These are phyloP conservation scores for Diplodia intermedia DNA, from an alignment of 2,329 filamentous ascomycete species.

Conservation along the genomic window DNA sequence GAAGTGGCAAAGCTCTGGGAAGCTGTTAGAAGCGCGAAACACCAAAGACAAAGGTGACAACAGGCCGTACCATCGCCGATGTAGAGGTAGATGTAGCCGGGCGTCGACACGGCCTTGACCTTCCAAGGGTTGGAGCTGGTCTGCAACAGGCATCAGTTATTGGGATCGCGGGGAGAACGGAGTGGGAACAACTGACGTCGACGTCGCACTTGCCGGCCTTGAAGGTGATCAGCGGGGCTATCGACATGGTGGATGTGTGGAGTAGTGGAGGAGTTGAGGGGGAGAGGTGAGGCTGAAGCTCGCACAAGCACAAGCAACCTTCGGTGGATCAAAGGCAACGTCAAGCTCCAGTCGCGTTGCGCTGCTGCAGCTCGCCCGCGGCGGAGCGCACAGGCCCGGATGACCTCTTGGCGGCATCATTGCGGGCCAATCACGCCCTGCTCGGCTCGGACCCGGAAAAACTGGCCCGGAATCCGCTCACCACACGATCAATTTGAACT, in stretches of 20 bases:
- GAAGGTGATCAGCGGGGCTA: conserved; percentile 88
- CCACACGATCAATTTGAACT: conserved; percentile 32
- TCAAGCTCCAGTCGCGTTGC: conserved; percentile 22
- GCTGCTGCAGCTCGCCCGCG: conserved; percentile 32
- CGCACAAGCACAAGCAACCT: conserved; percentile 18
- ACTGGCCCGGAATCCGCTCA: conserved; percentile 14
- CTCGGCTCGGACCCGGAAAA: conserved; percentile 31
- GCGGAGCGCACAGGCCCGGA: conserved; percentile 33
- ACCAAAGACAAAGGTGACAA: background rate
- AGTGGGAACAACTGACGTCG: conserved; percentile 64
- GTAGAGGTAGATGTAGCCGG: conserved; percentile 92
- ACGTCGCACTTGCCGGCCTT: conserved; percentile 91
- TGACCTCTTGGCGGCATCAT: conserved; percentile 25
- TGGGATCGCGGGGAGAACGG: background rate
- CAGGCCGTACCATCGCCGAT: conserved; percentile 75
- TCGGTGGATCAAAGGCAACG: conserved; percentile 33
- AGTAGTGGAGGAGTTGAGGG: background rate
- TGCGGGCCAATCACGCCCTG: conserved; percentile 20
- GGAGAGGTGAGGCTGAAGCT: conserved; percentile 32
- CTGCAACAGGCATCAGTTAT: conserved; percentile 23
- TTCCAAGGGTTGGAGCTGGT: conserved; percentile 67
- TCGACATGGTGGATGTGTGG: conserved; percentile 68
- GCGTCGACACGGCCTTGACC: conserved; percentile 74
- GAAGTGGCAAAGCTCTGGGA: conserved; percentile 86
- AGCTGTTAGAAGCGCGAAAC: conserved; percentile 26